phyloP scores from a whole-genome alignment of 176 grass and related monocot genomes.

The Leersia perrieri region DNA sequence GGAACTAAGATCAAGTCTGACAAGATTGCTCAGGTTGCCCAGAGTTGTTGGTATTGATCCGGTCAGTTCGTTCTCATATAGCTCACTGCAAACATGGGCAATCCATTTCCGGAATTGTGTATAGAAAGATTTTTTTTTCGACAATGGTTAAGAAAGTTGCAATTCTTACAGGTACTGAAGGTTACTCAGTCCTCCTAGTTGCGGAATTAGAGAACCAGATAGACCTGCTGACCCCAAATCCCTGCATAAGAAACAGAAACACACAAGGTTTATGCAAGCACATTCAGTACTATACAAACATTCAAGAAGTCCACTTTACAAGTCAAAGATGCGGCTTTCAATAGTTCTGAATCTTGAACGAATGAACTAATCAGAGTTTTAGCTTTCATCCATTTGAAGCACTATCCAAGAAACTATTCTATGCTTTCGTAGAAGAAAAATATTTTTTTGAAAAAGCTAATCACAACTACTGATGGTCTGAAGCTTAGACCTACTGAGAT shows the following conservation, averaged over 20 bases:
- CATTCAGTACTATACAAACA: background rate
- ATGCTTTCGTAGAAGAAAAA: background rate
- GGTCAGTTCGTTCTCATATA: constrained; percentile 16
- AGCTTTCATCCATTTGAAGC: too few relatives aligned
- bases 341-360: too few relatives aligned
- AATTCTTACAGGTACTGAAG: constrained; percentile 38
- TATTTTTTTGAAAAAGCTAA: background rate
- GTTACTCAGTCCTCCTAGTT: constrained; percentile 17
- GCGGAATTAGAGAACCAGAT: constrained; percentile 22
- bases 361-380: too few relatives aligned
- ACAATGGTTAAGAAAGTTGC: too few relatives aligned
- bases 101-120: background rate
- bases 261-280: too few relatives aligned
- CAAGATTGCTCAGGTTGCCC: constrained; percentile 22
- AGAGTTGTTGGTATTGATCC: constrained; percentile 31
- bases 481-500: background rate
- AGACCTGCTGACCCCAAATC: constrained; percentile 43
- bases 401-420: too few relatives aligned
- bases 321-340: too few relatives aligned
- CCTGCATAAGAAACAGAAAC: constrained; percentile 12
- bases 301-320: too few relatives aligned
- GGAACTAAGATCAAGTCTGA: constrained; percentile 28
- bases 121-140: too few relatives aligned
- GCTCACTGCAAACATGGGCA: constrained; percentile 13
- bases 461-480: background rate